These are phyloP conservation scores for Solanum ossicruentum DNA, from an alignment of 257 asterid species.

Conservation along the genomic window DNA sequence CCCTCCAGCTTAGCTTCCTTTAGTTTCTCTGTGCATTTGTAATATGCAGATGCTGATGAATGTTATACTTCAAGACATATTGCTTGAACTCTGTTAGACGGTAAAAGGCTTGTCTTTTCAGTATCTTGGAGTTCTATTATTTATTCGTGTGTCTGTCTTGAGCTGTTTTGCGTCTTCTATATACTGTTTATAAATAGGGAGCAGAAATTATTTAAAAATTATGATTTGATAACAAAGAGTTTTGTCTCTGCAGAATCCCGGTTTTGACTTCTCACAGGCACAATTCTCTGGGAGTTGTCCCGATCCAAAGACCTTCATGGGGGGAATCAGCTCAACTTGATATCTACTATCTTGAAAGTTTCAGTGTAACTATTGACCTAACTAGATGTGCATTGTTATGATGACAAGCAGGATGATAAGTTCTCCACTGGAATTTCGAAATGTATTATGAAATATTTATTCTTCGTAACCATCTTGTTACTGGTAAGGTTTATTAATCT, in stretches of 20 bases:
- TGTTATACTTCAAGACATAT: background rate
- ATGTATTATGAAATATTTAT: background rate
- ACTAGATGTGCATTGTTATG: background rate
- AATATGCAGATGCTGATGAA: background rate
- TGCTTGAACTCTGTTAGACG: background rate
- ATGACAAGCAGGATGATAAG: background rate
- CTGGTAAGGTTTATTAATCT: background rate
- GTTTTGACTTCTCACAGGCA: constrained; percentile 84
- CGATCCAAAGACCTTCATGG: constrained; percentile 80
- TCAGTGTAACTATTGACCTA: background rate
- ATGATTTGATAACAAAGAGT: background rate
- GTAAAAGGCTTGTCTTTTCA: background rate
- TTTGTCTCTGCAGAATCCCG: constrained; percentile 53
- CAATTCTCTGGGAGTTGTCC: constrained; percentile 75
- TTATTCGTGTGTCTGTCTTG: background rate
- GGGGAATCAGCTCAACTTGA: constrained; percentile 49
- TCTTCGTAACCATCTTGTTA: background rate
- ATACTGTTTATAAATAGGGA: background rate
- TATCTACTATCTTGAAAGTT: background rate
- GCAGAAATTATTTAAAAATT: background rate
- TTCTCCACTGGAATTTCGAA: background rate
- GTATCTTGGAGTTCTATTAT: background rate
- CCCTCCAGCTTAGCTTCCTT: background rate
- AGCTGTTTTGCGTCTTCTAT: background rate
- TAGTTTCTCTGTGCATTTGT: background rate